Percentiles rank a stretch among this genome's conserved stretches.
phyloP scores from a whole-genome alignment of 495 filamentous ascomycete genomes.

The Xeromyces bisporus region DNA sequence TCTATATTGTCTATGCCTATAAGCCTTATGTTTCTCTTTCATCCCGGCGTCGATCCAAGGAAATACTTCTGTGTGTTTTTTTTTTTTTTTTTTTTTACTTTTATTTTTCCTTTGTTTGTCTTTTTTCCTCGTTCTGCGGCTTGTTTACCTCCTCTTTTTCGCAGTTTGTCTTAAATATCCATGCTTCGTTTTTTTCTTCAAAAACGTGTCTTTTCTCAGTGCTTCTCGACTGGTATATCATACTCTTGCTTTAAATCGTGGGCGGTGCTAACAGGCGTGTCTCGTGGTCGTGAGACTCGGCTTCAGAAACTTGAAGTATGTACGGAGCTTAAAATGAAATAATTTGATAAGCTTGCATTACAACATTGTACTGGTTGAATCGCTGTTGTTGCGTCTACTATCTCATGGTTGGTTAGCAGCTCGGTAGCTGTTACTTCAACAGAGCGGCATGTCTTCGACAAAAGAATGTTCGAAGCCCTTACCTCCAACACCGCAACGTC shows the following conservation, averaged over 20 bases:
- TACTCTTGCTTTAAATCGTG: neutral
- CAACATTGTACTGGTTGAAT: too few species aligned
- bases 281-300: too few species aligned
- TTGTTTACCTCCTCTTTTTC: neutral
- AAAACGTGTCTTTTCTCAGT: neutral
- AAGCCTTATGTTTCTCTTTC: conserved; percentile 29
- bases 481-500: too few species aligned
- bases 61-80: conserved; percentile 10
- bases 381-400: too few species aligned
- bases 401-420: too few species aligned
- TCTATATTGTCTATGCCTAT: conserved; percentile 28
- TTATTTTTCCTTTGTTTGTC: conserved; percentile 2
- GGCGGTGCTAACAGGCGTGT: neutral
- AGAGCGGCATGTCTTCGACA: too few species aligned
- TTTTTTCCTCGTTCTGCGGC: neutral
- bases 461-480: too few species aligned
- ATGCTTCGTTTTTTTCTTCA: neutral
- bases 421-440: too few species aligned
- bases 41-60: conserved; percentile 20
- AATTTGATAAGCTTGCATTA: too few species aligned
- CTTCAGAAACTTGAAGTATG: too few species aligned
- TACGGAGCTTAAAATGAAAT: too few species aligned
- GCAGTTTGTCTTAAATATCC: conserved; percentile 1
- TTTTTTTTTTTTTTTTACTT: conserved; percentile 2
- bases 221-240: conserved; percentile 1